Base-by-base conservation (phyloP, 2,329 filamentous ascomycete genomes). In the Bipolaris cookei region DNA sequence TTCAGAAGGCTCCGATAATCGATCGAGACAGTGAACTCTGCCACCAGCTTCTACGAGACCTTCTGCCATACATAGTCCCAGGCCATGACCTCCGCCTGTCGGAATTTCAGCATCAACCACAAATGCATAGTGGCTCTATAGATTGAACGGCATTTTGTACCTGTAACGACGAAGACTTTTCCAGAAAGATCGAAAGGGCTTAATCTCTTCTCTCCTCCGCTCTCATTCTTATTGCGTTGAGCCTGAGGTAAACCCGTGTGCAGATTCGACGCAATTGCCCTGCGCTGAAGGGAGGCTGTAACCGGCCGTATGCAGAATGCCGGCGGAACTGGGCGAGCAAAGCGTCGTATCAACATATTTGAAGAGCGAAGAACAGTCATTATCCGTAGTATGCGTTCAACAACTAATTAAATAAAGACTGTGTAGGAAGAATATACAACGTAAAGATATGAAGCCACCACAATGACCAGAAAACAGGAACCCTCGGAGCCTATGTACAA, bases 31-130 rank as follows among this genome's bases (percentile, higher is more conserved):
- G 71, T 90, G 86, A 20, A 90, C 86, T 58, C 75, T 89, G 21
- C 90, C 90, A 10, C 90, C 90, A 34, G 90, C 89, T 74, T 92
- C 89, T 4, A 89, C 81, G 3, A 93, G 78, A 0, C 87, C 89
- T 66, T 93, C 89, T 0, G 89, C 85, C 67, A 92, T 85, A 3
- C 87, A 84, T 6, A 93, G 76, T 4, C 90, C 90, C 2, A 93
- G 80, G 0, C 90, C 90, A 54, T 86, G 82, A 0, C 83, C 89
- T 35, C 90, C 86, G 25, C 90, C 90, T 8, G 86, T 86, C 14
- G 4, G 39, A 14, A 23, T 8, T 58, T 72, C 49, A 71, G 43
- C 38, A 59, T 38, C 18, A 14, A 38, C 32, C 30, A 37, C 20
- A 14, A 90, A 52, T 11, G 21, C 20, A 46, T 38, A 37, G 11